Evolutionary conservation across 495 filamentous ascomycete genomes (phyloP), one percentile per base, ranked within the genome.

Genomic region (Neurospora sp.): DNA sequence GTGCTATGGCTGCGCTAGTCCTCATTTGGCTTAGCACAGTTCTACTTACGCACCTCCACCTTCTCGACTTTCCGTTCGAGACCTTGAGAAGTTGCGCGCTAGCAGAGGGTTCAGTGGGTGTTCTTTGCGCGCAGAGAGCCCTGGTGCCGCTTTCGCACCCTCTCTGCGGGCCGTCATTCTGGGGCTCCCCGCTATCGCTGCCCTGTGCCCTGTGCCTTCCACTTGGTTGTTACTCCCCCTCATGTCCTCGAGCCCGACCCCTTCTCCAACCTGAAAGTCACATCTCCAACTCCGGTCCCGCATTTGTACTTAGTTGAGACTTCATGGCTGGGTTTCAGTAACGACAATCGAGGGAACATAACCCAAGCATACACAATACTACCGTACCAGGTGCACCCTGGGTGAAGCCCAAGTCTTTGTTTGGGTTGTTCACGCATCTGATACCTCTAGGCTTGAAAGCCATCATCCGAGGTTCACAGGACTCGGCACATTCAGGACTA

Each of bases 11-110:
- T 10, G 73, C 70, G 46, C 73, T 74, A 74, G 35, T 22, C 22
- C 53, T 0, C 2, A 39, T 69, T 27, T 20, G 41, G 73, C 68
- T 71, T 78, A 78, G 76, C 72, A 68, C 71, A 35, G 16, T 4
- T 61, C 12, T 69, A 42, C 72, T 70, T 46, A 27, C 68, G 69
- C 6, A 71, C 8, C 48, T 72, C 53, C 40, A 39, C 27, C 35
- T 20, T 39, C 16, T 39, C 20, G 39, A 71, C 46, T 73, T 65
- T 53, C 27, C 8, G 44, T 40, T 39, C 8, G 44, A 48, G 44
- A 11, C 44, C 44, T 48, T 48, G 44, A 11, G 35, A 65, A 37
- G 22, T 31, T 65, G 53, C 53, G 31, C 53, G 53, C 53, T 65
- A 65, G 53, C 27, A 65, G 53, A 65, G 53, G 53, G 27, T 61